A percentile compares a stretch with the other conserved stretches of the same genome.
Conservation (phyloP, 2,329 filamentous ascomycete species). For the Hysterium pulicare region DNA sequence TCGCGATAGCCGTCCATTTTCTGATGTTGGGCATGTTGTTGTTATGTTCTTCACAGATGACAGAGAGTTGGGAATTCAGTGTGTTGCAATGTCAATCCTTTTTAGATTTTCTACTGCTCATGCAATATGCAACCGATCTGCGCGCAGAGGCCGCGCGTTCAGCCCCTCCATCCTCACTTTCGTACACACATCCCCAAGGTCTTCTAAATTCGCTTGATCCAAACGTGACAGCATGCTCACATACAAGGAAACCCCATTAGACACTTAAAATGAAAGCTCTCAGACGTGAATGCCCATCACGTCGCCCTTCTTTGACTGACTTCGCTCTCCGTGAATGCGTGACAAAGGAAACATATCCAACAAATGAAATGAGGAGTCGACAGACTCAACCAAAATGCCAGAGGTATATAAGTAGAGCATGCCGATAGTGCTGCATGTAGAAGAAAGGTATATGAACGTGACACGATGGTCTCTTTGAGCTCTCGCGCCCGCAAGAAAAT, state of each 20-base stretch:
- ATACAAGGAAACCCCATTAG: conserved; percentile 3
- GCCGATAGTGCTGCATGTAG: conserved; percentile 15
- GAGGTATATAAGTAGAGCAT: conserved; percentile 30
- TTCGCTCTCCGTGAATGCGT: conserved; percentile 17
- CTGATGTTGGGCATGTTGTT: too few species aligned
- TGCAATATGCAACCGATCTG: too few species aligned
- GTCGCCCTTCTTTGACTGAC: conserved; percentile 6
- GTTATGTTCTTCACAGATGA: too few species aligned
- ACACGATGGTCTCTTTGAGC: conserved; percentile 9
- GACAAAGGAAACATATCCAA: conserved; percentile 20
- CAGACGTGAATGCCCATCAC: conserved; percentile 9
- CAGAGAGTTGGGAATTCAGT: too few species aligned
- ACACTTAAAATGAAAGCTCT: conserved; percentile 1
- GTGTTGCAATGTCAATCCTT: too few species aligned
- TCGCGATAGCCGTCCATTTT: too few species aligned
- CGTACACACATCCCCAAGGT: too few species aligned
- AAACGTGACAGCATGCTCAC: too few species aligned
- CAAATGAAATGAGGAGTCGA: conserved; percentile 24
- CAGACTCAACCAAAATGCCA: conserved; percentile 18
- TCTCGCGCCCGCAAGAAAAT: conserved; percentile 16
- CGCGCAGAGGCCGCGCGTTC: too few species aligned
- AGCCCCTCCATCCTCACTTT: too few species aligned
- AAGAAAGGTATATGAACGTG: conserved; percentile 15
- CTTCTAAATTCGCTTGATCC: too few species aligned
- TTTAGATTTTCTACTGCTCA: too few species aligned